Conservation (phyloP, 345 rosid species). For the Alliaria petiolata region DNA sequence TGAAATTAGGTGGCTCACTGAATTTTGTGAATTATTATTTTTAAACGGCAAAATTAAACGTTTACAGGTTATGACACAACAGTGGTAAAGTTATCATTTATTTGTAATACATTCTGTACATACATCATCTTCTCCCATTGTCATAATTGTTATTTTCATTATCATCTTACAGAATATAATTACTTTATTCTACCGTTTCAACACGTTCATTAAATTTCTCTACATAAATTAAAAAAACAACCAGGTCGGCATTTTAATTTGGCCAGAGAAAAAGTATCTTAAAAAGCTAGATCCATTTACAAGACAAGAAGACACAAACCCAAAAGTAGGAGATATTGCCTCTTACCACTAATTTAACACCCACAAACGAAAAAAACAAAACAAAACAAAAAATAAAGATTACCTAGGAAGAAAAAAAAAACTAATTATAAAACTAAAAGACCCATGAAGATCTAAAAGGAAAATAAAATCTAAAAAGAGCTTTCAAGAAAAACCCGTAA, state of each 20-base stretch:
- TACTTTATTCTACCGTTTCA: background rate
- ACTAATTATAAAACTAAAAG: background rate
- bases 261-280: slow-evolving; percentile 29
- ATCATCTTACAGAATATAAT: background rate
- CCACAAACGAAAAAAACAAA: slow-evolving; percentile 2
- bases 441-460: background rate
- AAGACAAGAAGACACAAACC: slow-evolving; percentile 37
- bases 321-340: slow-evolving; percentile 32
- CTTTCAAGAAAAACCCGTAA: background rate
- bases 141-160: background rate
- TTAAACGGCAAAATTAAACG: background rate
- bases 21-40: background rate
- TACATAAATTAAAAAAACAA: background rate
- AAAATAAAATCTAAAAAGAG: background rate
- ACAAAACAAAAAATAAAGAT: background rate
- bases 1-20: background rate
- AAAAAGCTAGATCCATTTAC: slow-evolving; percentile 38
- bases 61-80: background rate
- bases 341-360: slow-evolving; percentile 26
- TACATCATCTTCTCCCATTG: background rate
- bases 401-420: background rate
- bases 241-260: slow-evolving; percentile 16
- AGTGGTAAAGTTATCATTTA: background rate
- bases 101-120: background rate
- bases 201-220: background rate